Evolutionary conservation across 768 basidiomycete species (phyloP).

Genomic region (Tylopilus subfusipes): DNA sequence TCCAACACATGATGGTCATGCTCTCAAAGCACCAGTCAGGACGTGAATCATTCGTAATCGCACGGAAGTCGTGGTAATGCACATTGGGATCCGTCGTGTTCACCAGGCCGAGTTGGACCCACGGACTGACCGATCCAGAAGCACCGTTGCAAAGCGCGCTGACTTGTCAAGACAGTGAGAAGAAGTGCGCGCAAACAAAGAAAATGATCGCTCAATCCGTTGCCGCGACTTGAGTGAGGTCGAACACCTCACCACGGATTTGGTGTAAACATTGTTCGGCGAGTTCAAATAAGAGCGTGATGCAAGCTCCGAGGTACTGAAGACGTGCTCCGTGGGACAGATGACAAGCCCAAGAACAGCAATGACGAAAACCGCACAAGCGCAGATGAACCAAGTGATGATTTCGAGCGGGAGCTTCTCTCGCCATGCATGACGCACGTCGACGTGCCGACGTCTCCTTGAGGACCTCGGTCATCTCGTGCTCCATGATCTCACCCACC

Average conservation of each 20-base stretch:
- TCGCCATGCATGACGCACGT: slow-evolving; percentile 94
- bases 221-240: slow-evolving; percentile 63
- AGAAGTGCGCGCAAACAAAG: not conserved
- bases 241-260: slow-evolving; percentile 94
- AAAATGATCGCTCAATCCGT: slow-evolving; percentile 51
- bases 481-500: slow-evolving; percentile 80
- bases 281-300: slow-evolving; percentile 59
- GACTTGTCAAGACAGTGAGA: slow-evolving; percentile 48
- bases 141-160: slow-evolving; percentile 90
- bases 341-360: slow-evolving; percentile 83
- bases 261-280: slow-evolving; percentile 74
- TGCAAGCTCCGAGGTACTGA: slow-evolving; percentile 70
- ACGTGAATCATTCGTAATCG: slow-evolving; percentile 79
- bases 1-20: slow-evolving; percentile 93
- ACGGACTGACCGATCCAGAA: slow-evolving; percentile 76
- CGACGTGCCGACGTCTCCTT: slow-evolving; percentile 78
- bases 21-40: slow-evolving; percentile 98
- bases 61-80: slow-evolving; percentile 95
- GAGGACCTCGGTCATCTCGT: slow-evolving; percentile 83
- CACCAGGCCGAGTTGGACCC: slow-evolving; percentile 62
- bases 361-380: slow-evolving; percentile 88
- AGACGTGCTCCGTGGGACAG: slow-evolving; percentile 94
- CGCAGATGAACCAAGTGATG: slow-evolving; percentile 93
- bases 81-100: slow-evolving; percentile 77
- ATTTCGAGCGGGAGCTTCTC: slow-evolving; percentile 95